phyloP scores from a whole-genome alignment of 768 basidiomycete species.

The Multifurca ochricompacta region DNA sequence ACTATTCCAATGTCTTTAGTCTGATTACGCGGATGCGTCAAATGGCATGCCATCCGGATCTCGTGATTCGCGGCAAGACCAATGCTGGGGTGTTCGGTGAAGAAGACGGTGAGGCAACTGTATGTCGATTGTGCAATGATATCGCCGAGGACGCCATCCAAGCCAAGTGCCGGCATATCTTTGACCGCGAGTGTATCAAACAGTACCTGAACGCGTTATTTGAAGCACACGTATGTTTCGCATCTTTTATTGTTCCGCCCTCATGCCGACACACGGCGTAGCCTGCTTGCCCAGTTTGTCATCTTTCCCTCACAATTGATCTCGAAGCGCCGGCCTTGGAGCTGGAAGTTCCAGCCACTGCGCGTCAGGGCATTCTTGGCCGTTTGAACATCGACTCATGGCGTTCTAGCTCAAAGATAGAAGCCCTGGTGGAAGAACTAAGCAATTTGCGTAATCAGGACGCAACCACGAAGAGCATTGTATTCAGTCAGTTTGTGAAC shows the following conservation, averaged over 20 bases:
- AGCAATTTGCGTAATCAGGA: conserved; percentile 77
- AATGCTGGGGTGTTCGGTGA: conserved; percentile 56
- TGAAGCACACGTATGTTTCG: conserved; percentile 46
- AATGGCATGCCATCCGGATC: conserved; percentile 92
- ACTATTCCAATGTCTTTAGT: conserved; percentile 87
- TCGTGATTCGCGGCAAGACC: conserved; percentile 82
- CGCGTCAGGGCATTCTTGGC: conserved; percentile 88
- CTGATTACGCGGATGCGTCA: conserved; percentile 94
- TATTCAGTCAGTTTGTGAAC: conserved; percentile 94
- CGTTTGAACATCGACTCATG: conserved; percentile 82
- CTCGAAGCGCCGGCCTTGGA: conserved; percentile 92
- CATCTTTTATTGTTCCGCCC: background rate
- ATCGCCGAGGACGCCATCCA: conserved; percentile 96
- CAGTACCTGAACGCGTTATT: conserved; percentile 78
- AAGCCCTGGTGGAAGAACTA: conserved; percentile 91
- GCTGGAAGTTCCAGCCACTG: conserved; percentile 47
- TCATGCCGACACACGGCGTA: conserved; percentile 25
- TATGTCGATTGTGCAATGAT: conserved; percentile 95
- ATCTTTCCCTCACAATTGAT: conserved; percentile 87
- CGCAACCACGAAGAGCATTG: conserved; percentile 90
- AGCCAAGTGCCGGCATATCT: conserved; percentile 88
- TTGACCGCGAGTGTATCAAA: conserved; percentile 92
- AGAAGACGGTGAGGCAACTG: conserved; percentile 64
- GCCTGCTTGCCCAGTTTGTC: conserved; percentile 94
- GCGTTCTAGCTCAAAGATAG: conserved; percentile 96